Percentiles rank a stretch among this genome's conserved stretches.
phyloP scores from a whole-genome alignment of 2,329 filamentous ascomycete species.

The Alternaria longipes region DNA sequence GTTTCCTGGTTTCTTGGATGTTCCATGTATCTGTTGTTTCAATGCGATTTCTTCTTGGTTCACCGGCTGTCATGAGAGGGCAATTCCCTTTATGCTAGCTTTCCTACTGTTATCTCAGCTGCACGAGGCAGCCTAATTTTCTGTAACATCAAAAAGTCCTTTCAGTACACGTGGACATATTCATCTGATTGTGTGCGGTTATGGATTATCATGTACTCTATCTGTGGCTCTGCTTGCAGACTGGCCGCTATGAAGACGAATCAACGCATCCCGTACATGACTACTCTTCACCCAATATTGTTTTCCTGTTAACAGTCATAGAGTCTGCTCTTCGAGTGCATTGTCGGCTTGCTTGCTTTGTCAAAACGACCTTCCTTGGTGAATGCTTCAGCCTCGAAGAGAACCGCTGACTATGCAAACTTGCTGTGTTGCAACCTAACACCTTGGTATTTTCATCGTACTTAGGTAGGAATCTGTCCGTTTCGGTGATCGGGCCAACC shows the following conservation, averaged over 20 bases:
- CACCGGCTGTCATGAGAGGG: constrained; percentile 3
- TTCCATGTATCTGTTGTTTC: constrained; percentile 7
- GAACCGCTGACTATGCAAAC: not conserved
- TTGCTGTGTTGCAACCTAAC: not conserved
- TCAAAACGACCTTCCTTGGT: not conserved
- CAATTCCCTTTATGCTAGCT: constrained; percentile 5
- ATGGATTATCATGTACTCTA: constrained; percentile 13
- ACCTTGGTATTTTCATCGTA: not conserved
- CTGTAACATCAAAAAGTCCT: constrained; percentile 4
- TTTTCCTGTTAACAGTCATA: not conserved
- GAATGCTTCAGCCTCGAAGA: not conserved
- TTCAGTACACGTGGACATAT: constrained; percentile 3
- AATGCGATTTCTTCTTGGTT: not conserved
- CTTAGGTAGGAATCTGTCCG: not conserved
- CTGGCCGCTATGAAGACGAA: constrained; percentile 1
- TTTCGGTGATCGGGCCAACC: not conserved
- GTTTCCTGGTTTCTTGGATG: constrained; percentile 9
- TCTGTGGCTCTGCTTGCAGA: constrained; percentile 1
- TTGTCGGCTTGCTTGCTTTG: not conserved
- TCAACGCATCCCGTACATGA: not conserved
- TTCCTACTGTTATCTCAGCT: not conserved
- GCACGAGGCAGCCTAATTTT: constrained; percentile 5
- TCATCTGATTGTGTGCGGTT: constrained; percentile 8
- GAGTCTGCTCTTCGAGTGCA: not conserved
- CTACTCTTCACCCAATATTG: not conserved